These are phyloP conservation scores for Teratosphaeria destructans DNA, from an alignment of 2,329 filamentous ascomycete genomes.

Conservation along the genomic window DNA sequence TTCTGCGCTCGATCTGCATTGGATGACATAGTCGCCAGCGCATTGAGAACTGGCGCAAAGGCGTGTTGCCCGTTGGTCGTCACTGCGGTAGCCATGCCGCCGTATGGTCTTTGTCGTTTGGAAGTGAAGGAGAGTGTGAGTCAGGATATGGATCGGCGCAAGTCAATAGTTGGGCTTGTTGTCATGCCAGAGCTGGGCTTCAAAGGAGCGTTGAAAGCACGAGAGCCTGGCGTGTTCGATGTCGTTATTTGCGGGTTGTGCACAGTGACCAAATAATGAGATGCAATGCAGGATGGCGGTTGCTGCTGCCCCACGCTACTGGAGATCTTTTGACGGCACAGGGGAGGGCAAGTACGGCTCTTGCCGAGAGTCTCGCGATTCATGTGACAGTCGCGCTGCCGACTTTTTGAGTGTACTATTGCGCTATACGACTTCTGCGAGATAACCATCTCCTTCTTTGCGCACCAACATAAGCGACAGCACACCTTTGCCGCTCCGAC, in stretches of 20 bases:
- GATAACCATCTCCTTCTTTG: no score
- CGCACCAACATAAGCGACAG: background rate
- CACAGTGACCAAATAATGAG: background rate
- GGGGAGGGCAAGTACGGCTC: background rate
- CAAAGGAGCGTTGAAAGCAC: background rate
- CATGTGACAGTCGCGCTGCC: background rate
- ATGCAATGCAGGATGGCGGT: background rate
- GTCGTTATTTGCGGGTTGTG: background rate
- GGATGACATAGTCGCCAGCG: constrained; percentile 81
- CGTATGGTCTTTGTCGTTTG: background rate
- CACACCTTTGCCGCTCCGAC: background rate
- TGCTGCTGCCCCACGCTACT: background rate
- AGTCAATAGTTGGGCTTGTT: background rate
- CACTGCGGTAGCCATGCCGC: constrained; percentile 21
- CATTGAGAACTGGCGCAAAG: constrained; percentile 76
- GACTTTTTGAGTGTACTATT: background rate
- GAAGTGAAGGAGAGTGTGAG: background rate
- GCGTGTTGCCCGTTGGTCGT: constrained; percentile 42
- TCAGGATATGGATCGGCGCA: background rate
- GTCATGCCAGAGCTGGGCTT: background rate
- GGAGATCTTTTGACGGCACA: background rate
- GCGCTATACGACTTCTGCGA: no score
- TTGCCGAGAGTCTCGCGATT: background rate
- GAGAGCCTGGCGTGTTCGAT: background rate
- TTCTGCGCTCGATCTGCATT: constrained; percentile 73